A percentile compares a stretch with the other conserved stretches of the same genome.
These are phyloP conservation scores for Dictyostelium capitatum DNA, from an alignment of 78 protist species.

Conservation along the genomic window DNA sequence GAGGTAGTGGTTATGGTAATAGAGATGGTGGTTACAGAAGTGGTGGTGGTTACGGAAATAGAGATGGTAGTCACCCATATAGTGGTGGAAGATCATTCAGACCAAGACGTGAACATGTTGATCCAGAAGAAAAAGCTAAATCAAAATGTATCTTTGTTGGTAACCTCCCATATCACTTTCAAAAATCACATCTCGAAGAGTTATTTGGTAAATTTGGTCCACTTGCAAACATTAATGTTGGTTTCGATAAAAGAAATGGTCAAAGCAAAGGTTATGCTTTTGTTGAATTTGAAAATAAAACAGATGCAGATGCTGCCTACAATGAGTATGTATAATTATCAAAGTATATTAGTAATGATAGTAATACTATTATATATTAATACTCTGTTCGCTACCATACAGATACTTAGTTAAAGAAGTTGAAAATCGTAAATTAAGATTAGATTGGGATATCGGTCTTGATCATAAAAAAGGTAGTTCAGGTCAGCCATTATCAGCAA, in stretches of 20 bases:
- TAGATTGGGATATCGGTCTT: constrained; percentile 86
- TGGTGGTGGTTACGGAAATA: constrained; percentile 1
- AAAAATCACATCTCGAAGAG: constrained; percentile 31
- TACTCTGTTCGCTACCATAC: background rate
- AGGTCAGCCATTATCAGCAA: background rate
- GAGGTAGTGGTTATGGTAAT: constrained; percentile 7
- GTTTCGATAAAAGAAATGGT: constrained; percentile 80
- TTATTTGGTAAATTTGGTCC: constrained; percentile 77
- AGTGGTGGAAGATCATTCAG: constrained; percentile 9
- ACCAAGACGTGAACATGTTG: constrained; percentile 48
- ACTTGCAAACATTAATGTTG: constrained; percentile 68
- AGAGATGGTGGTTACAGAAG: constrained; percentile 11
- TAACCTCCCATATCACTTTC: constrained; percentile 77
- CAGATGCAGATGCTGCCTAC: constrained; percentile 80
- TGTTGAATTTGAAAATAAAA: constrained; percentile 71
- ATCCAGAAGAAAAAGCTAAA: constrained; percentile 64
- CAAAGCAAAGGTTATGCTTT: constrained; percentile 82
- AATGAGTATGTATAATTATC: constrained; percentile 42
- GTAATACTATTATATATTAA: too few relatives aligned
- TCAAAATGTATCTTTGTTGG: constrained; percentile 84
- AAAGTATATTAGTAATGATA: background rate
- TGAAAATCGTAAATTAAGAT: constrained; percentile 76
- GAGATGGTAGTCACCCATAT: background rate
- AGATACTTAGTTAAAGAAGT: constrained; percentile 60
- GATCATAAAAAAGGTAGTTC: constrained; percentile 24